Percentiles rank a stretch among this genome's conserved stretches.
phyloP scores from a whole-genome alignment of 1,139 yeast genomes.

The Saccharomycopsis crataegensis region DNA sequence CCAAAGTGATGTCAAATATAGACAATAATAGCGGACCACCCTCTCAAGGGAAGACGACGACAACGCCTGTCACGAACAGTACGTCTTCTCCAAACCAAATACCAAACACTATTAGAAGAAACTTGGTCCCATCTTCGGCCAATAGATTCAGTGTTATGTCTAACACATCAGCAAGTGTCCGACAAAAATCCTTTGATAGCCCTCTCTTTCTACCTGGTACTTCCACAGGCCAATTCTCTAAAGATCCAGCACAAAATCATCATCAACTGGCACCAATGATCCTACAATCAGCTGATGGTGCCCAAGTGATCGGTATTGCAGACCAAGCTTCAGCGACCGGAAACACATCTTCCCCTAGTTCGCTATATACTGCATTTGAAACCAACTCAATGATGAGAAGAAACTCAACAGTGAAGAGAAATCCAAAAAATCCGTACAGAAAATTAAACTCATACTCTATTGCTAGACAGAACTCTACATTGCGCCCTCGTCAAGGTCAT shows the following conservation, averaged over 20 bases:
- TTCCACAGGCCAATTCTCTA: neutral
- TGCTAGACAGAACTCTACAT: slow-evolving; percentile 7
- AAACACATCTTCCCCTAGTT: neutral
- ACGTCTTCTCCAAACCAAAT: neutral
- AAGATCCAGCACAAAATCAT: neutral
- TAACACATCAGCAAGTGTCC: slow-evolving; percentile 15
- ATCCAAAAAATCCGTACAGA: neutral
- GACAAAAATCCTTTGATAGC: slow-evolving; percentile 16
- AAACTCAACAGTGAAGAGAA: neutral
- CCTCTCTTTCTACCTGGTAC: neutral
- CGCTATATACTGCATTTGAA: slow-evolving; percentile 3
- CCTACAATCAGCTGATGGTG: neutral
- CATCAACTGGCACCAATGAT: neutral
- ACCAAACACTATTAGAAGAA: neutral
- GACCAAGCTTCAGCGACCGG: neutral
- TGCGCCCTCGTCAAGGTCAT: neutral
- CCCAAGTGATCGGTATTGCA: neutral
- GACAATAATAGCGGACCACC: no score
- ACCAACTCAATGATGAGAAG: neutral
- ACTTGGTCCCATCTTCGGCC: no score
- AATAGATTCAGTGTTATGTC: slow-evolving; percentile 13
- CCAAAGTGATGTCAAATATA: no score
- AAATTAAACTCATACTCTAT: neutral
- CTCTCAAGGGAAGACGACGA: no score
- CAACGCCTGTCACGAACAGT: no score